These are phyloP conservation scores for Przewalskia tangutica DNA, from an alignment of 257 asterid genomes.

Conservation along the genomic window DNA sequence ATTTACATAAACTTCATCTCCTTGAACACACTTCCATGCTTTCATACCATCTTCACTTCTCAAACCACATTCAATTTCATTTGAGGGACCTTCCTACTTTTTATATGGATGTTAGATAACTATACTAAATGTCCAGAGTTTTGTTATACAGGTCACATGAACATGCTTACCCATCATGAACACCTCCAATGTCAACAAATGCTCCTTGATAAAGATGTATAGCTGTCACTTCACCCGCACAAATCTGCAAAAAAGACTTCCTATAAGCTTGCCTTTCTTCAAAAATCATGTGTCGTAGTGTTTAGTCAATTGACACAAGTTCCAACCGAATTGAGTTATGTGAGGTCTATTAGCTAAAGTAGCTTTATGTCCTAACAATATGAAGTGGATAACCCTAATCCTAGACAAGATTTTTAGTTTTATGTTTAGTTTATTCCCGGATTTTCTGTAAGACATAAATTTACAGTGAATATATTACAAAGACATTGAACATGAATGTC, in stretches of 20 bases:
- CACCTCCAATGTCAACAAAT: constrained; percentile 94
- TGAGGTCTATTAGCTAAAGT: background rate
- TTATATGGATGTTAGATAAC: background rate
- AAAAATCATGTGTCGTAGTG: background rate
- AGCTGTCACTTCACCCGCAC: constrained; percentile 87
- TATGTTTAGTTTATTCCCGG: background rate
- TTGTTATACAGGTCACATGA: background rate
- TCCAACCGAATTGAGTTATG: background rate
- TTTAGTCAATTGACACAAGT: background rate
- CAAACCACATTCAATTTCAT: background rate
- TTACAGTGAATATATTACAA: background rate
- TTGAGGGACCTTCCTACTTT: background rate
- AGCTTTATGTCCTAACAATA: background rate
- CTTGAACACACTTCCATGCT: background rate
- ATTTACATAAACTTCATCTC: background rate
- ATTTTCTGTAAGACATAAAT: background rate
- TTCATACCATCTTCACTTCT: background rate
- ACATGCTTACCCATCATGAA: constrained; percentile 76
- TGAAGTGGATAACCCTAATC: background rate
- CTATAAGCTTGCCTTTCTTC: constrained; percentile 2
- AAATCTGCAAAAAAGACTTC: constrained; percentile 41
- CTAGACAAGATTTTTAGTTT: background rate
- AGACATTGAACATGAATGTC: background rate
- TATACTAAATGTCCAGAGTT: background rate
- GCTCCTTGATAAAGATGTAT: constrained; percentile 98